These are phyloP conservation scores for Sporothrix pseudoabietina DNA, from an alignment of 2,329 filamentous ascomycete genomes.

Conservation along the genomic window DNA sequence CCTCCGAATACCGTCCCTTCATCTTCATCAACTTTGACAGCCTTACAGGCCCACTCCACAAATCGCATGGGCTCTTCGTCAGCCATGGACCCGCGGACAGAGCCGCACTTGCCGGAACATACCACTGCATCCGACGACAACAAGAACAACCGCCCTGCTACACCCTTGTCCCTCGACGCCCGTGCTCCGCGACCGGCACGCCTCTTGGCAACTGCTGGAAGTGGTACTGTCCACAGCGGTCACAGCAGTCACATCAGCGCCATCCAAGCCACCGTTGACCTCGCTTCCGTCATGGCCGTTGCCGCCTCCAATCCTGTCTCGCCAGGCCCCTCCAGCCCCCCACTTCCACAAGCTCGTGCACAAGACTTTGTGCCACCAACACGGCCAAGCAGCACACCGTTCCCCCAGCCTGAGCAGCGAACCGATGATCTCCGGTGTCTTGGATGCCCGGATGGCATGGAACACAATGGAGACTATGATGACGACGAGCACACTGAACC, in stretches of 20 bases:
- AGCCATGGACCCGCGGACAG: conserved; percentile 24
- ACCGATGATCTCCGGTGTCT: conserved; percentile 48
- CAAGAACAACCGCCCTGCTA: conserved; percentile 4
- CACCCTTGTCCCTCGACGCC: conserved; percentile 34
- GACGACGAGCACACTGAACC: conserved; percentile 29
- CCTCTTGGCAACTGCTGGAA: conserved; percentile 33
- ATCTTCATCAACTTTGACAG: background rate
- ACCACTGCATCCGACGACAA: background rate
- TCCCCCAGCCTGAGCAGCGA: conserved; percentile 57
- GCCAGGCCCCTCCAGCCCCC: conserved; percentile 56
- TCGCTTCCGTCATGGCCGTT: conserved; percentile 49
- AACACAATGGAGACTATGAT: background rate
- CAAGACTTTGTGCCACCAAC: conserved; percentile 54
- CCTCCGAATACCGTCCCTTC: background rate
- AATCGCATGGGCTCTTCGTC: conserved; percentile 2
- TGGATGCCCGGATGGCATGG: conserved; percentile 40
- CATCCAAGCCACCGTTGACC: conserved; percentile 46
- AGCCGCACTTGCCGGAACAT: conserved; percentile 15
- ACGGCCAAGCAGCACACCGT: conserved; percentile 62
- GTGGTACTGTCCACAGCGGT: conserved; percentile 38
- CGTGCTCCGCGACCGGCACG: conserved; percentile 34
- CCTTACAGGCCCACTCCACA: background rate
- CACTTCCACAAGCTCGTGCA: conserved; percentile 51
- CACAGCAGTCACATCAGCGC: conserved; percentile 40
- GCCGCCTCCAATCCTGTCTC: conserved; percentile 57